Evolutionary conservation across 202 grass and related monocot species (phyloP), one percentile per base, ranked within the genome.

Genomic region (Setaria italica): DNA sequence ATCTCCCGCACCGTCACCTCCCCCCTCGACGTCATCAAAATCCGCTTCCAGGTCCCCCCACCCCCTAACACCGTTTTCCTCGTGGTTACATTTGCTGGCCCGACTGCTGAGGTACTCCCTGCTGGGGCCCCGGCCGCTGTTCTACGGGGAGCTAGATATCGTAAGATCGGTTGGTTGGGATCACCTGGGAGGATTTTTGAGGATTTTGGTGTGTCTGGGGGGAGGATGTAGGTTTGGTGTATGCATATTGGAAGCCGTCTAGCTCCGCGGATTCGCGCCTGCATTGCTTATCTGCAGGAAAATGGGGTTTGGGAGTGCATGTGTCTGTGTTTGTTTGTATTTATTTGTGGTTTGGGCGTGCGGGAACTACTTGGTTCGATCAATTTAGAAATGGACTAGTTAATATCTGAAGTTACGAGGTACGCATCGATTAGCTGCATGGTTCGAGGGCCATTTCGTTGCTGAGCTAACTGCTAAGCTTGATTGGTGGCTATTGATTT

Each of bases 1-100:
- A 92, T 96, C 88, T 92, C 91, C 33, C 96, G 96, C 67, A 99
- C 71, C 17, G 93, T 99, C 70, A 99, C 96, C 29, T 99, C 96
- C 62, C 96, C 95, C 56, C 83, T 99, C 74, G 93, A 99, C 65
- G 93, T 99, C 72, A 94, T 99, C 90, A 99, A 99, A 85, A 99
- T 99, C 88, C 89, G 96, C 76, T 99, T 99, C 86, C 96, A 99
- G 96, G 96, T 99, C 30, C 41, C 56, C 34, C 7, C 15, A 46
- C 9, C 32, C 10, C 46, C 15, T 1, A 49, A 76, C 3, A 48
- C 42, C 21, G 21, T 51, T 20, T 49, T 62, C 15, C 21, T 58
- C 51, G 20, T 3, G 39, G 78, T 25, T 76, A 15, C 81, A 9
- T 74, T 76, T 35, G 43, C 64, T 56, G 48, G 15, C 2, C 42